Evolutionary conservation across 2,329 filamentous ascomycete species (phyloP), one percentile per base, ranked within the genome.

Genomic region (Thelonectria rubi): DNA sequence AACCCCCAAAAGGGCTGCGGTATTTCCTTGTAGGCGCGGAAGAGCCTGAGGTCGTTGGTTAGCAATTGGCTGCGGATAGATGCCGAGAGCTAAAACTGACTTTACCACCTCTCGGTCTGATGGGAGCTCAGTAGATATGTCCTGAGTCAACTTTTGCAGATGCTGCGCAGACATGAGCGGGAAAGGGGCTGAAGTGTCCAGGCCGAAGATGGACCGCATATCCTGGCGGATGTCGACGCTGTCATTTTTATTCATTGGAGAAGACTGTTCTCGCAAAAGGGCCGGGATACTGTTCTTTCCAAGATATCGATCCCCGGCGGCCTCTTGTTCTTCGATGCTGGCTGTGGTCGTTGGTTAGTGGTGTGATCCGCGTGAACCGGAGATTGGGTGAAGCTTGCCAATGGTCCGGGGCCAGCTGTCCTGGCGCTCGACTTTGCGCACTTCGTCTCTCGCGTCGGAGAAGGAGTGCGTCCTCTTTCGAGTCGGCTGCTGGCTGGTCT

Each of bases 1-100:
- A 90, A 87, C 1, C 87, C 87, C 87, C 87, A 90, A 66, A 90
- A 90, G 1, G 86, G 86, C 50, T 90, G 87, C 2, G 87, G 84
- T 21, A 88, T 87, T 70, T 89, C 86, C 72, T 89, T 89, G 76
- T 89, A 90, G 2, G 86, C 86, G 46, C 85, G 83, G 70, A 90
- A 89, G 7, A 88, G 78, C 69, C 87, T 89, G 59, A 9, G 34
- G 18, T 24, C 32, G 55, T 62, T 40, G 54, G 65, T 64, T 32
- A 69, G 45, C 30, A 51, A 9, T 10, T 12, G 20, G 26, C 17
- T 26, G 5, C 21, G 10, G 21, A 8, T 10, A 20, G 30, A 52
- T 43, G 20, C 12, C 8, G 37, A 21, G 3, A 21, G 15, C 2
- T 46, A 30, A 18, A n/a, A 76, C 84, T 65, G 74, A 89, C 87